Percentiles rank a stretch among this genome's conserved stretches.
Evolutionary conservation across 2,329 filamentous ascomycete species (phyloP).

Genomic region (Huntiella omanensis): DNA sequence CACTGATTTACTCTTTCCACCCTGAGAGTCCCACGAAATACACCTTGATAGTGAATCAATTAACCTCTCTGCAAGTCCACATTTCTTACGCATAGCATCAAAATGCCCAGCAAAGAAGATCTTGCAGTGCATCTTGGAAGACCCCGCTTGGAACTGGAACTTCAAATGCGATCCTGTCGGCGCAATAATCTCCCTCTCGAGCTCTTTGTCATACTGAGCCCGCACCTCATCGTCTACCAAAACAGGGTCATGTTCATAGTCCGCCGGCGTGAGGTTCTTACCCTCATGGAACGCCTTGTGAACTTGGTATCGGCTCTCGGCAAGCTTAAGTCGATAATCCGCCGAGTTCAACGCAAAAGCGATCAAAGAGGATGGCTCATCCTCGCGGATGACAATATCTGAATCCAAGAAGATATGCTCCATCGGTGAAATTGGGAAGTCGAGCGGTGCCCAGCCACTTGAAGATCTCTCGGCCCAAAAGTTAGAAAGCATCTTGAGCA

Average conservation of each 20-base stretch:
- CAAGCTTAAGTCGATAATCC: constrained; percentile 69
- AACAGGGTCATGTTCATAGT: background rate
- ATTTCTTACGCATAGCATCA: constrained; percentile 81
- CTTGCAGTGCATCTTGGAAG: constrained; percentile 93
- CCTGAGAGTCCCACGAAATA: constrained; percentile 94
- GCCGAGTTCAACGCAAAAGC: constrained; percentile 77
- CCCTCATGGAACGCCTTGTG: constrained; percentile 6
- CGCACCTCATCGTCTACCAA: constrained; percentile 19
- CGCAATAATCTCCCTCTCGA: constrained; percentile 71
- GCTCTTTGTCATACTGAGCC: constrained; percentile 37
- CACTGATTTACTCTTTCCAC: constrained; percentile 91
- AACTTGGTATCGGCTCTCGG: constrained; percentile 29
- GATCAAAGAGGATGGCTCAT: constrained; percentile 91
- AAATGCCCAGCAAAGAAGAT: constrained; percentile 98
- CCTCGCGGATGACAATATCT: constrained; percentile 90
- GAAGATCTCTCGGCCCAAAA: constrained; percentile 98
- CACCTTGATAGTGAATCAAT: constrained; percentile 89
- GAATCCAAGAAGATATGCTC: constrained; percentile 96
- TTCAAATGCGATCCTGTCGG: constrained; percentile 83
- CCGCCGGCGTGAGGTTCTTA: background rate
- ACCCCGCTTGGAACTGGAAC: constrained; percentile 84
- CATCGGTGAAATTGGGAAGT: constrained; percentile 72
- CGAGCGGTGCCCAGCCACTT: constrained; percentile 78
- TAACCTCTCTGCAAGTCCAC: constrained; percentile 81
- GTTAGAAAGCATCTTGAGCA: constrained; percentile 89